Conservation (phyloP, 345 rosid genomes). For the Pelargonium nanum region DNA sequence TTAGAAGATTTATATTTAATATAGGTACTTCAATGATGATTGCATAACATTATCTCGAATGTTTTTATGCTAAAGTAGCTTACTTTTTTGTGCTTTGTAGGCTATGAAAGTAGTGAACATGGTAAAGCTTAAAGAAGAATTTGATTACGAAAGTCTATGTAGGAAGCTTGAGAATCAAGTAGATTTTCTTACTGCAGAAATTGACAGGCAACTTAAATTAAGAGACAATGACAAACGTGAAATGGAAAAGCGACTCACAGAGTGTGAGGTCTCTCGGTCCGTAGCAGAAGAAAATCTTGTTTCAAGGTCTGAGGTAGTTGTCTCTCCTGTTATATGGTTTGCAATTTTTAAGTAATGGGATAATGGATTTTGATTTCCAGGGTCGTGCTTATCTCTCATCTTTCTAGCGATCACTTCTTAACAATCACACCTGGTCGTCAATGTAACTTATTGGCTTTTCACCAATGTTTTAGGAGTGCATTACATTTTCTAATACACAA, state of each 20-base stretch:
- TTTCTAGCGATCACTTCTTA: neutral
- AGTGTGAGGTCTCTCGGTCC: constrained; percentile 38
- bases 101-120: constrained; percentile 91
- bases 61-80: neutral
- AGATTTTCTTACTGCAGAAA: constrained; percentile 78
- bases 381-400: neutral
- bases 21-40: neutral
- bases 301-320: constrained; percentile 71
- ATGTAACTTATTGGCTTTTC: constrained; percentile 9
- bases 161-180: constrained; percentile 74
- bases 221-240: constrained; percentile 47
- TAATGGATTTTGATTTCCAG: constrained; percentile 5
- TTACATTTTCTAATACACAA: constrained; percentile 3
- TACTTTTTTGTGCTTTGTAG: constrained; percentile 34
- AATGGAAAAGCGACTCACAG: constrained; percentile 45
- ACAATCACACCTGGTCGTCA: neutral
- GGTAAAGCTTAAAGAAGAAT: constrained; percentile 90
- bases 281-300: constrained; percentile 36
- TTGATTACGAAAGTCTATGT: constrained; percentile 84
- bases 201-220: constrained; percentile 65
- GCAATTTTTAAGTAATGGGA: constrained; percentile 3
- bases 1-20: neutral
- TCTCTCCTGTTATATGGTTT: constrained; percentile 21
- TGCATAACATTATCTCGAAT: neutral
- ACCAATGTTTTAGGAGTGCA: neutral